Base-by-base conservation (phyloP, 768 basidiomycete genomes). In the Amanita exitialis region DNA sequence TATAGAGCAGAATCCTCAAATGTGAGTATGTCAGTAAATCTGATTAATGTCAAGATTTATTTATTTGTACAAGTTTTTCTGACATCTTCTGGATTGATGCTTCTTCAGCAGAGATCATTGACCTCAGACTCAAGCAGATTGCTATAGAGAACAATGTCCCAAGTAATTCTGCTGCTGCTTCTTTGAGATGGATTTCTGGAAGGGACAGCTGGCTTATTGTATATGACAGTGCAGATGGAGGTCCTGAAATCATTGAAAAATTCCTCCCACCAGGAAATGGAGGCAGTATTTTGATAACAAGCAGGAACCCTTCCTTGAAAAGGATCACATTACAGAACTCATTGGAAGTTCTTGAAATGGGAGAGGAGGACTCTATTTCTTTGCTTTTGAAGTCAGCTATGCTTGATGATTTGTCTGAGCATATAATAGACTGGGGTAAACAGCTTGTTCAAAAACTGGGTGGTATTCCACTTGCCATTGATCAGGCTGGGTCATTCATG, bases 71-170 rank as follows among this genome's bases (percentile, higher is more conserved):
- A 6, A 49, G 59, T 20, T 59, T 59, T 49, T 54, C 43, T 49
- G n/a, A 53, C 20, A 52, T 58, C 18, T 59, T 61, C 35, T 61
- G 59, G 57, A 53, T 61, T 55, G 59, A 61, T 54, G 57, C 59
- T 8, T 54, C 60, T 15, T 56, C 50, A 12, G 28, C 35, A 12
- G 53, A 52, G 4, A 58, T 49, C 25, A 53, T 59, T 28, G 27
- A 28, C 4, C 44, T 44, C 23, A 25, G 5, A 46, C 49, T 20
- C 42, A 32, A 28, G 27, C 18, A 53, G 56, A 39, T 48, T 59
- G n/a, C 44, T 46, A 37, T 41, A 21, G 30, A 47, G 54, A 25
- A 39, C 28, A 35, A 47, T 16, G 27, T 43, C 44, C 16, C 44
- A 27, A 5, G 5, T 16, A 12, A 16, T 36, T n/a, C 49, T 44